A percentile compares a stretch with the other conserved stretches of the same genome.
Conservation (phyloP, 306 rosid species). For the Leucaena leucocephala region DNA sequence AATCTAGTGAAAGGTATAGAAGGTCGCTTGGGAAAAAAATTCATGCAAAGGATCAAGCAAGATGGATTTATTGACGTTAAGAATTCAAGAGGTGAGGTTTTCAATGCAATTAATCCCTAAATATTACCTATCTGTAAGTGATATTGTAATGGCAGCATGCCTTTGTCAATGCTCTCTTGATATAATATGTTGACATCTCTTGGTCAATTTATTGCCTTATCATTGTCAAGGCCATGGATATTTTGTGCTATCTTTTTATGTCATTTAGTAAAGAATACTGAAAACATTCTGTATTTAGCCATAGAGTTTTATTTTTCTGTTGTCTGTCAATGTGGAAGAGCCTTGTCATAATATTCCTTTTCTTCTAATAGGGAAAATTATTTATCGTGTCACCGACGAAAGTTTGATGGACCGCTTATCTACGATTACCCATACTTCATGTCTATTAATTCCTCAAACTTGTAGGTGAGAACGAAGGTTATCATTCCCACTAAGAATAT, state of each 20-base stretch:
- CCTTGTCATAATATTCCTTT: constrained; percentile 18
- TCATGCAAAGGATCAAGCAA: constrained; percentile 69
- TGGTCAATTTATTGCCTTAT: too few relatives aligned
- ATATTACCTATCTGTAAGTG: constrained; percentile 11
- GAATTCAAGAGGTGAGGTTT: constrained; percentile 69
- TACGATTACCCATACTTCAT: constrained; percentile 63
- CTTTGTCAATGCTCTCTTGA: too few relatives aligned
- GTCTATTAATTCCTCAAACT: constrained; percentile 57
- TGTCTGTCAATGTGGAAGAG: too few relatives aligned
- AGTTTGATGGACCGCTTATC: constrained; percentile 82
- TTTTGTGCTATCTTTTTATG: not conserved
- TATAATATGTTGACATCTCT: too few relatives aligned
- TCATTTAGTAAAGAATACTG: not conserved
- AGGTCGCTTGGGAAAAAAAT: constrained; percentile 79
- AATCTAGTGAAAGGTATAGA: constrained; percentile 79
- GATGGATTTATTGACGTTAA: constrained; percentile 80
- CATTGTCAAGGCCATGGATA: not conserved
- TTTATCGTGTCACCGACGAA: constrained; percentile 79
- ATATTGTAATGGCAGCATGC: not conserved
- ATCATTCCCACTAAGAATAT: constrained; percentile 11
- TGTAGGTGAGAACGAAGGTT: constrained; percentile 57
- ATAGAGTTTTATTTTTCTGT: too few relatives aligned
- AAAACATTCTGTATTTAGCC: not conserved
- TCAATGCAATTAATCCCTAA: constrained; percentile 18
- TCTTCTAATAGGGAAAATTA: constrained; percentile 52